These are phyloP conservation scores for Artemisia annua DNA, from an alignment of 129 eudicot species.

Conservation along the genomic window DNA sequence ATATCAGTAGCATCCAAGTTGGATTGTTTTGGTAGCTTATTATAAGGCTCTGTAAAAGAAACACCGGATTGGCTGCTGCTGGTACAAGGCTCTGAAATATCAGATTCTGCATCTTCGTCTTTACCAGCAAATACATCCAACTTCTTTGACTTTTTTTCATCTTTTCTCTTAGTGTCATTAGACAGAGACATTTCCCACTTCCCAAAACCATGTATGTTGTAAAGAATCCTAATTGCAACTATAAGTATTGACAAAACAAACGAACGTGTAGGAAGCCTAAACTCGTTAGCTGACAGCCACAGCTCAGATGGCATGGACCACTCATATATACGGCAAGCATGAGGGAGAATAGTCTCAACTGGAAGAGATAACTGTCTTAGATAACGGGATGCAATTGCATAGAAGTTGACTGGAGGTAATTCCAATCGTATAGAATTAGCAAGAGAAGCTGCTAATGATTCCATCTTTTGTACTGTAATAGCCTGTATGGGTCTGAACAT, in stretches of 20 bases:
- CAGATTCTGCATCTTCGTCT: not conserved
- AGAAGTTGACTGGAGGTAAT: slow-evolving; percentile 81
- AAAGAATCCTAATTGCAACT: slow-evolving; percentile 64
- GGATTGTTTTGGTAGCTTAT: slow-evolving; percentile 8
- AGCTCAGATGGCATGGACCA: slow-evolving; percentile 87
- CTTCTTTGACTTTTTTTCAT: slow-evolving; percentile 18
- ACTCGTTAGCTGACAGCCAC: slow-evolving; percentile 62
- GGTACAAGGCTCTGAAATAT: too few relatives aligned
- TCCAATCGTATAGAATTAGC: slow-evolving; percentile 53
- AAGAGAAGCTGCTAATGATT: slow-evolving; percentile 63
- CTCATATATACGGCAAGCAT: slow-evolving; percentile 60
- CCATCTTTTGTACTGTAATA: slow-evolving; percentile 55
- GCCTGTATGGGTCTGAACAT: slow-evolving; percentile 63
- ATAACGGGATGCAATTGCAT: slow-evolving; percentile 70
- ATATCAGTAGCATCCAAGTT: slow-evolving; percentile 45
- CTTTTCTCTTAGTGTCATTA: slow-evolving; percentile 21
- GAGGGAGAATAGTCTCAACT: slow-evolving; percentile 49
- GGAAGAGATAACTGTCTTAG: slow-evolving; percentile 62
- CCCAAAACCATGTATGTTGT: slow-evolving; percentile 75
- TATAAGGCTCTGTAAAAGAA: slow-evolving; percentile 7
- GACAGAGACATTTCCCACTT: slow-evolving; percentile 65
- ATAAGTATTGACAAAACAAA: slow-evolving; percentile 70
- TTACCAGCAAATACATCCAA: slow-evolving; percentile 19
- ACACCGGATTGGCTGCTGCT: too few relatives aligned
- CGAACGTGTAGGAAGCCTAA: slow-evolving; percentile 70